Conservation (phyloP, 2,329 filamentous ascomycete species). For the Fusarium sp. region DNA sequence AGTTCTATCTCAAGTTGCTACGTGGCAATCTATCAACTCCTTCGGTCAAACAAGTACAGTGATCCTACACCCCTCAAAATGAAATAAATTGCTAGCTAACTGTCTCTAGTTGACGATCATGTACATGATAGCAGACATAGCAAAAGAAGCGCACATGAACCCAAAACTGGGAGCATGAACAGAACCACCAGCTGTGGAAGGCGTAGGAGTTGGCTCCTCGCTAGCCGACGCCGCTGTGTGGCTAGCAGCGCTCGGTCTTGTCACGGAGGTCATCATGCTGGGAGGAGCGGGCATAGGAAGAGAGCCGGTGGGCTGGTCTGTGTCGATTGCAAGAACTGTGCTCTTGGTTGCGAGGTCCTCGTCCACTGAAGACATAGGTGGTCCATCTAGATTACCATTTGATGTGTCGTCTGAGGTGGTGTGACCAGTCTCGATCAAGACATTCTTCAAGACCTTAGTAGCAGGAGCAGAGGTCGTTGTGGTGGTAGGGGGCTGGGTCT, state of each 20-base stretch:
- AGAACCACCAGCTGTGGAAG: conserved; percentile 27
- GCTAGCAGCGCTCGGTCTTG: conserved; percentile 11
- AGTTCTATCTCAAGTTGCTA: conserved; percentile 21
- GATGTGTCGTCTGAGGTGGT: background rate
- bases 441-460: conserved; percentile 30
- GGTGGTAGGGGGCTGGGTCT: conserved; percentile 10
- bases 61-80: background rate
- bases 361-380: conserved; percentile 27
- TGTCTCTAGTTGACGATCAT: conserved; percentile 30
- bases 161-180: conserved; percentile 25
- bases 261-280: conserved; percentile 29
- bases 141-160: conserved; percentile 35
- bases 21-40: conserved; percentile 11
- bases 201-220: conserved; percentile 21
- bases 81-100: background rate
- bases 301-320: conserved; percentile 35
- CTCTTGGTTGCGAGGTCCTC: conserved; percentile 39
- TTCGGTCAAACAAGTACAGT: conserved; percentile 14
- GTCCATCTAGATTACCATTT: conserved; percentile 17
- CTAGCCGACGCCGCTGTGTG: conserved; percentile 6
- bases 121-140: conserved; percentile 34
- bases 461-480: conserved; percentile 8
- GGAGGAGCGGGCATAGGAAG: conserved; percentile 31
- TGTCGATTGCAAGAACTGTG: conserved; percentile 38
- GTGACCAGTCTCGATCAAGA: conserved; percentile 30